phyloP scores from a whole-genome alignment of 495 filamentous ascomycete species.

The Hypoxylon fuscum region DNA sequence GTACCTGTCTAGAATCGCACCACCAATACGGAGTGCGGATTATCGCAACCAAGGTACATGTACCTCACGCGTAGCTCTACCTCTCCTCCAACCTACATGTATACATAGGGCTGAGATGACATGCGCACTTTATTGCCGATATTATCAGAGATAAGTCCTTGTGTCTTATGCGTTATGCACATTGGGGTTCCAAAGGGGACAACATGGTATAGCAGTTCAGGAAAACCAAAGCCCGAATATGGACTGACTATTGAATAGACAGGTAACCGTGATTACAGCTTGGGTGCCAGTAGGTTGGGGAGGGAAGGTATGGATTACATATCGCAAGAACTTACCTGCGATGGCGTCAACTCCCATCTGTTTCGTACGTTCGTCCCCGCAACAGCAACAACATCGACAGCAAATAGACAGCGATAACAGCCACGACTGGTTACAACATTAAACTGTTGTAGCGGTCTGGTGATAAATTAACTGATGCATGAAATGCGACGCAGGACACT shows the following conservation, averaged over 20 bases:
- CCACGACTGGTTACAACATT: constrained; percentile 8
- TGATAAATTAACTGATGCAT: constrained; percentile 38
- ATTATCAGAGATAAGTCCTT: constrained; percentile 2
- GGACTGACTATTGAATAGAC: not conserved
- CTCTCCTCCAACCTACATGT: not conserved
- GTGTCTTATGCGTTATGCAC: constrained; percentile 7
- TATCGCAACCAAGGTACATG: constrained; percentile 4
- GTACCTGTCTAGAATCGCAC: constrained; percentile 24
- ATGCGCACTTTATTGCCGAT: constrained; percentile 40
- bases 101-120: constrained; percentile 43
- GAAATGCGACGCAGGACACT: constrained; percentile 24
- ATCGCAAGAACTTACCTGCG: constrained; percentile 41
- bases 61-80: constrained; percentile 1
- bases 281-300: not conserved
- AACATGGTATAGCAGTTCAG: not conserved
- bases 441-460: constrained; percentile 34
- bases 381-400: constrained; percentile 15
- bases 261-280: not conserved
- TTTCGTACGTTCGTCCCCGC: constrained; percentile 12
- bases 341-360: constrained; percentile 36
- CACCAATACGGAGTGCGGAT: constrained; percentile 25
- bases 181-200: not conserved
- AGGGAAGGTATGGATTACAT: not conserved
- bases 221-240: constrained; percentile 38
- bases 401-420: constrained; percentile 20